A percentile compares a stretch with the other conserved stretches of the same genome.
phyloP scores from a whole-genome alignment of 495 filamentous ascomycete genomes.

The Daldinia childiae region DNA sequence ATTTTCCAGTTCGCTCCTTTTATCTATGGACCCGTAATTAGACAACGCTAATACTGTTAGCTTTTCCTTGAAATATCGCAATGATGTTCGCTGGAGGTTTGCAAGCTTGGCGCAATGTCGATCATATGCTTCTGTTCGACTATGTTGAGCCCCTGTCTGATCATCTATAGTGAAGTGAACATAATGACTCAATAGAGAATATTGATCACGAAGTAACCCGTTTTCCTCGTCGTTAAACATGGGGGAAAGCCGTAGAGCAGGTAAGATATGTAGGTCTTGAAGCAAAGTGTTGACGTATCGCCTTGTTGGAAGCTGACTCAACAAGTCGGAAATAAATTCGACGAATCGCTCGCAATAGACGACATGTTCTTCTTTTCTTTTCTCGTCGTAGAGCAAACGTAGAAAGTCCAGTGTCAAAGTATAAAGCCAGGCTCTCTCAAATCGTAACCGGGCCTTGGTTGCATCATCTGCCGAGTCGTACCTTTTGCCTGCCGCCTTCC shows the following conservation, averaged over 20 bases:
- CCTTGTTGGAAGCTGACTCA: slow-evolving; percentile 92
- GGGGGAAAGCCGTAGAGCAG: slow-evolving; percentile 81
- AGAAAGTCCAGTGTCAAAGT: slow-evolving; percentile 86
- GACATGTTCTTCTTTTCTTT: slow-evolving; percentile 67
- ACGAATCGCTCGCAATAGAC: slow-evolving; percentile 92
- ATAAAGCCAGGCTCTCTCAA: slow-evolving; percentile 95
- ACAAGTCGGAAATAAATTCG: slow-evolving; percentile 88
- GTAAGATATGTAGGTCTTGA: slow-evolving; percentile 88
- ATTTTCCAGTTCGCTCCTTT: slow-evolving; percentile 78
- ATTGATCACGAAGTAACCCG: slow-evolving; percentile 83
- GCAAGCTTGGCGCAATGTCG: slow-evolving; percentile 79
- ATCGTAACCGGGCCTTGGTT: slow-evolving; percentile 79
- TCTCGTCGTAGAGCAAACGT: slow-evolving; percentile 70
- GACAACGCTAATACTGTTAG: slow-evolving; percentile 89
- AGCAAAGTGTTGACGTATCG: slow-evolving; percentile 92
- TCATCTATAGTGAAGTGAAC: slow-evolving; percentile 90
- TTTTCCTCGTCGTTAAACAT: slow-evolving; percentile 78
- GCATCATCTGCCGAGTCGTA: slow-evolving; percentile 88
- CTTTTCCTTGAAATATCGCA: slow-evolving; percentile 90
- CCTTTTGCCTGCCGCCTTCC: slow-evolving; percentile 86
- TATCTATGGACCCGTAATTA: slow-evolving; percentile 88
- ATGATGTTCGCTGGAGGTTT: slow-evolving; percentile 78
- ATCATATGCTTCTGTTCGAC: slow-evolving; percentile 77
- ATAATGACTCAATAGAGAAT: slow-evolving; percentile 82
- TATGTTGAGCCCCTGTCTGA: slow-evolving; percentile 80